Conservation (phyloP, 2,329 filamentous ascomycete genomes). For the Coleophoma crateriformis region DNA sequence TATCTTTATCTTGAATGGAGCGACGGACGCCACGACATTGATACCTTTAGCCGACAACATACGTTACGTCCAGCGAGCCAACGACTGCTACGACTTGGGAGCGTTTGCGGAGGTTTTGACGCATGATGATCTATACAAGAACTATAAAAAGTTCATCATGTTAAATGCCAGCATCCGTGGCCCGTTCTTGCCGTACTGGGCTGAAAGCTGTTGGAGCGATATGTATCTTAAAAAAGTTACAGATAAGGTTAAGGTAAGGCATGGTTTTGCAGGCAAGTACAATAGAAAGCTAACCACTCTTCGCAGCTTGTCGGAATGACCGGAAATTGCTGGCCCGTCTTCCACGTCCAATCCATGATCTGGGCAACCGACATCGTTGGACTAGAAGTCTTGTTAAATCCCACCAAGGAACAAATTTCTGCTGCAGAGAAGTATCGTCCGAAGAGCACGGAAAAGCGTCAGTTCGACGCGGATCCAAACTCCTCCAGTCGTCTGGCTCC, state of each 20-base stretch:
- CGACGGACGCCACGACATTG: slow-evolving; percentile 9
- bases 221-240: slow-evolving; percentile 18
- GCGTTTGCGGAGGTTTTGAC: slow-evolving; percentile 19
- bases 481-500: slow-evolving; percentile 3
- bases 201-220: slow-evolving; percentile 20
- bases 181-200: slow-evolving; percentile 22
- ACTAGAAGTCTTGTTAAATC: slow-evolving; percentile 18
- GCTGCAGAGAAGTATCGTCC: slow-evolving; percentile 6
- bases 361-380: slow-evolving; percentile 21
- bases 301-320: slow-evolving; percentile 24
- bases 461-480: background rate
- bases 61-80: slow-evolving; percentile 13
- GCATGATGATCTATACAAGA: slow-evolving; percentile 18
- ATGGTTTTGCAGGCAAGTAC: background rate
- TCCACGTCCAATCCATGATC: slow-evolving; percentile 25
- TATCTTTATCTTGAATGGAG: slow-evolving; percentile 23
- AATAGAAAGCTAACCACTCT: background rate
- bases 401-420: slow-evolving; percentile 2
- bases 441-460: background rate
- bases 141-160: slow-evolving; percentile 21
- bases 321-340: slow-evolving; percentile 17
- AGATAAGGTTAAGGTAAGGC: slow-evolving; percentile 19
- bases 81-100: slow-evolving; percentile 24
- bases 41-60: slow-evolving; percentile 18
- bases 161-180: slow-evolving; percentile 24